phyloP scores from a whole-genome alignment of 2,329 filamentous ascomycete genomes.

The Epichloe coenophiala region DNA sequence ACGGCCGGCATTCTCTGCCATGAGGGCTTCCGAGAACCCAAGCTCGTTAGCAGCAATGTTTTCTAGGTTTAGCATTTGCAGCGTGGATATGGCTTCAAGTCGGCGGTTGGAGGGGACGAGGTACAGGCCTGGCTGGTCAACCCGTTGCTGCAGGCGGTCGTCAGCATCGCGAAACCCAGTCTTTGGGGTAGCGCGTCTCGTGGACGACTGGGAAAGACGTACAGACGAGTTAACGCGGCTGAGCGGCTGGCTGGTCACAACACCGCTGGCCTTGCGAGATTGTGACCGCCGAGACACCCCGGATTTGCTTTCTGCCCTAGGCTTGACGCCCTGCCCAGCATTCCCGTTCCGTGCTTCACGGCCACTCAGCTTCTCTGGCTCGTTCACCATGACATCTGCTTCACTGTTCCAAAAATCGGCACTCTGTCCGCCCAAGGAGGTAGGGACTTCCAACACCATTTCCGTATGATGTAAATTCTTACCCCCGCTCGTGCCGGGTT shows the following conservation, averaged over 20 bases:
- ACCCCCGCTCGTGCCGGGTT: slow-evolving; percentile 60
- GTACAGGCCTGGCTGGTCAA: slow-evolving; percentile 34
- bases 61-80: slow-evolving; percentile 87
- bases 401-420: slow-evolving; percentile 62
- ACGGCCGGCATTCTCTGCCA: slow-evolving; percentile 81
- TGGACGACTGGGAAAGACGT: slow-evolving; percentile 20
- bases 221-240: slow-evolving; percentile 35
- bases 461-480: slow-evolving; percentile 89
- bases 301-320: slow-evolving; percentile 40
- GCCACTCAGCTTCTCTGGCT: slow-evolving; percentile 32
- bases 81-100: slow-evolving; percentile 50
- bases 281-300: slow-evolving; percentile 35
- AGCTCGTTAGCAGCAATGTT: slow-evolving; percentile 81
- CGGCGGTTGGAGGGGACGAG: slow-evolving; percentile 40
- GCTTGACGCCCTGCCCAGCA: slow-evolving; percentile 10
- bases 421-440: slow-evolving; percentile 23
- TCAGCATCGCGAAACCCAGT: slow-evolving; percentile 19
- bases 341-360: slow-evolving; percentile 37
- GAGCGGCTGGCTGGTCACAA: slow-evolving; percentile 24
- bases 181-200: slow-evolving; percentile 16
- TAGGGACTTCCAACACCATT: slow-evolving; percentile 64
- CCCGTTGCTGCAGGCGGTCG: slow-evolving; percentile 21
- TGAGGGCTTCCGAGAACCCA: slow-evolving; percentile 75
- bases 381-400: slow-evolving; percentile 45
- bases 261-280: slow-evolving; percentile 41